Evolutionary conservation across 2,329 filamentous ascomycete genomes (phyloP).

Genomic region (Xylariaceae sp.): DNA sequence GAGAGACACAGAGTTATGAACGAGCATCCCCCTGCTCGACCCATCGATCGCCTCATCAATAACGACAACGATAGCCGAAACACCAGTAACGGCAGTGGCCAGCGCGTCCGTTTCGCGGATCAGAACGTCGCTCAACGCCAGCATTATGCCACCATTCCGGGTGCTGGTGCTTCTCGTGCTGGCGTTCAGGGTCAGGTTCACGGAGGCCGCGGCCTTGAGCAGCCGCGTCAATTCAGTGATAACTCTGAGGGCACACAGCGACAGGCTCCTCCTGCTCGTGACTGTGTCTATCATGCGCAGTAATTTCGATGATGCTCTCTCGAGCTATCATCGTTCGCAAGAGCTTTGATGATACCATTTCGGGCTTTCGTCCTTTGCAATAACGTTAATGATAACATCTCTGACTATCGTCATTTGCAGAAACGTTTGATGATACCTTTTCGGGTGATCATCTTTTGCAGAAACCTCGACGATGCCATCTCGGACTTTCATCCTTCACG

Average conservation of each 20-base stretch:
- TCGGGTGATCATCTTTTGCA: not conserved
- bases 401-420: not conserved
- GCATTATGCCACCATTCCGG: not conserved
- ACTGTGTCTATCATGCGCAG: not conserved
- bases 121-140: not conserved
- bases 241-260: conserved; percentile 17
- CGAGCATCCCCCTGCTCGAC: conserved; percentile 9
- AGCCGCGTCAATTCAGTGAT: conserved; percentile 20
- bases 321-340: not conserved
- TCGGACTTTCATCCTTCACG: not conserved
- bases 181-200: no score
- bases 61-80: conserved; percentile 1
- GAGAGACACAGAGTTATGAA: conserved; percentile 41
- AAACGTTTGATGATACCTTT: not conserved
- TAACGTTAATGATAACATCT: not conserved
- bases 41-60: not conserved
- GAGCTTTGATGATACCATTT: not conserved
- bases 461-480: not conserved
- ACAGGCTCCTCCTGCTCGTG: conserved; percentile 10
- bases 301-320: not conserved
- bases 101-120: conserved; percentile 15
- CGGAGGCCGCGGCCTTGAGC: not conserved
- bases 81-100: conserved; percentile 6
- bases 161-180: not conserved
- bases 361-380: not conserved